Percentiles rank a stretch among this genome's conserved stretches.
These are phyloP conservation scores for Pezicula radicicola DNA, from an alignment of 2,329 filamentous ascomycete species.

Conservation along the genomic window DNA sequence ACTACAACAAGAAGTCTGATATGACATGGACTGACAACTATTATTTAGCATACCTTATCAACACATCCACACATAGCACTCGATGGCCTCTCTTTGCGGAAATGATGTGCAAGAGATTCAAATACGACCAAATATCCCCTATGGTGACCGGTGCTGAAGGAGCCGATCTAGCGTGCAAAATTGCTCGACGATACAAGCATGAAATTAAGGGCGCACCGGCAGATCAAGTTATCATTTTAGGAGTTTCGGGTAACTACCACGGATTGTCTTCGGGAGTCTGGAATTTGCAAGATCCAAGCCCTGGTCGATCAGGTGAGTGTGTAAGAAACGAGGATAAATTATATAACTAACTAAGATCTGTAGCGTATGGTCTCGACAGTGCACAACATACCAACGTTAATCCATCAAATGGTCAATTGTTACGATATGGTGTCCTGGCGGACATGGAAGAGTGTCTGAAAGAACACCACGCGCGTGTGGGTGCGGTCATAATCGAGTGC, in stretches of 20 bases:
- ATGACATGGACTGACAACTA: neutral
- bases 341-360: neutral
- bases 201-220: neutral
- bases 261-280: constrained; percentile 1
- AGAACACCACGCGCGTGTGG: neutral
- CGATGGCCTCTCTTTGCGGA: neutral
- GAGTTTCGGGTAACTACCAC: neutral
- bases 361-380: constrained; percentile 1
- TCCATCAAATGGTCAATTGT: neutral
- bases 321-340: neutral
- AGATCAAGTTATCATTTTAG: neutral
- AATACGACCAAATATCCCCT: constrained; percentile 3
- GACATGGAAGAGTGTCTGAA: neutral
- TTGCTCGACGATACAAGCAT: constrained; percentile 1
- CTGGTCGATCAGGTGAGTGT: neutral
- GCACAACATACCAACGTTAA: constrained; percentile 1
- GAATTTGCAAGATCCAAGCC: constrained; percentile 1
- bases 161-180: constrained; percentile 1
- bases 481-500: constrained; percentile 4
- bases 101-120: constrained; percentile 1
- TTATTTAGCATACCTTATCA: neutral
- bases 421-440: neutral
- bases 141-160: constrained; percentile 3
- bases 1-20: neutral
- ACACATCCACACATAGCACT: neutral